A percentile compares a stretch with the other conserved stretches of the same genome.
These are phyloP conservation scores for Teunomyces aglyptinius DNA, from an alignment of 805 yeast genomes.

Conservation along the genomic window DNA sequence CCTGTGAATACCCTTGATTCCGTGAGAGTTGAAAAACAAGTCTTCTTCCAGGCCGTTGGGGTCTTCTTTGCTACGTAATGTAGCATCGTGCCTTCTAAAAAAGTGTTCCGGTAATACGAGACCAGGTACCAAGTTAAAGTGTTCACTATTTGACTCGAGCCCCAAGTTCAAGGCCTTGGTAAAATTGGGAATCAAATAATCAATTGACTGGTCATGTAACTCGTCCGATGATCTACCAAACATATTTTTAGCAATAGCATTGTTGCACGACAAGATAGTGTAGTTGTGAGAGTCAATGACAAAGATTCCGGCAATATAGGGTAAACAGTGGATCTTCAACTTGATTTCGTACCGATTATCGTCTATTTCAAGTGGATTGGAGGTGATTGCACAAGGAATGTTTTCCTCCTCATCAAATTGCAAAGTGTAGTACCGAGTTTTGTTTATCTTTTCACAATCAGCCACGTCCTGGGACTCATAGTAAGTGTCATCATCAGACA, in stretches of 20 bases:
- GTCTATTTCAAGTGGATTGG: constrained; percentile 53
- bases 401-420: constrained; percentile 42
- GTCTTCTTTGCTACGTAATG: constrained; percentile 20
- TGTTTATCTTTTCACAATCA: constrained; percentile 44
- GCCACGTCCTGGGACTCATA: constrained; percentile 19
- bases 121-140: constrained; percentile 48
- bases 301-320: constrained; percentile 85
- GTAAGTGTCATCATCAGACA: constrained; percentile 14
- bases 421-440: constrained; percentile 60
- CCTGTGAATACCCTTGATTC: constrained; percentile 64
- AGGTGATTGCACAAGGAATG: constrained; percentile 73
- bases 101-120: constrained; percentile 88
- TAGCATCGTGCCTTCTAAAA: constrained; percentile 67
- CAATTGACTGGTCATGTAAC: constrained; percentile 42
- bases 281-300: constrained; percentile 54
- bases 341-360: constrained; percentile 44
- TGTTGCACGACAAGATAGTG: constrained; percentile 68
- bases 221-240: constrained; percentile 65
- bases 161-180: constrained; percentile 44
- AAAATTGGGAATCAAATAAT: constrained; percentile 63
- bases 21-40: constrained; percentile 59
- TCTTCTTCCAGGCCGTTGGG: constrained; percentile 39
- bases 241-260: constrained; percentile 72
- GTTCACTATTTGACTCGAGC: constrained; percentile 21
- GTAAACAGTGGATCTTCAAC: constrained; percentile 70